A percentile compares a stretch with the other conserved stretches of the same genome.
These are phyloP conservation scores for Erigeron philadelphicus DNA, from an alignment of 140 eudicot genomes.

Conservation along the genomic window DNA sequence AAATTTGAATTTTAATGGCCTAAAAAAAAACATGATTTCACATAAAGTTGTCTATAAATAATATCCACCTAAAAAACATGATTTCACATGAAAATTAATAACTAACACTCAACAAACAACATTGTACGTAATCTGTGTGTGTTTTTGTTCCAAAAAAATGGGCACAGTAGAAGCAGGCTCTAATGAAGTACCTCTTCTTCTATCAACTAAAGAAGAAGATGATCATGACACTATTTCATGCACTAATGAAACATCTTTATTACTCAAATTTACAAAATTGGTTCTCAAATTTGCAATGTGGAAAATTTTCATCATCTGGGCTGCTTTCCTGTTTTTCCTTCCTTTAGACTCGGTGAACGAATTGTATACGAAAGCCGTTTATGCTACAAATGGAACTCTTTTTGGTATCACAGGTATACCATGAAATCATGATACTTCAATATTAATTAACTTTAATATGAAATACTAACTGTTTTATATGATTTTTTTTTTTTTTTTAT, in stretches of 20 bases:
- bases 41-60: too few relatives aligned
- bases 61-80: not conserved
- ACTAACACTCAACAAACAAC: not conserved
- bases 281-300: constrained; percentile 60
- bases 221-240: constrained; percentile 21
- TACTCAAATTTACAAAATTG: constrained; percentile 50
- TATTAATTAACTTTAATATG: not conserved
- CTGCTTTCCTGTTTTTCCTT: constrained; percentile 37
- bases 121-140: constrained; percentile 19
- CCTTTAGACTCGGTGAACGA: constrained; percentile 38
- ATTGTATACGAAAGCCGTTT: constrained; percentile 16
- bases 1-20: too few relatives aligned
- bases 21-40: too few relatives aligned
- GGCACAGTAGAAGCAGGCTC: constrained; percentile 37
- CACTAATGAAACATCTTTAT: constrained; percentile 32
- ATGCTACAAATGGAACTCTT: constrained; percentile 37
- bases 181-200: constrained; percentile 48
- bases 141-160: constrained; percentile 31
- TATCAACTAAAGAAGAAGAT: constrained; percentile 28
- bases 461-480: not conserved
- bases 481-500: not conserved
- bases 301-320: constrained; percentile 64
- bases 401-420: constrained; percentile 57
- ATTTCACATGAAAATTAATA: not conserved
- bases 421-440: not conserved